phyloP scores from a whole-genome alignment of 306 rosid genomes.

The Citrullus mucosospermus region DNA sequence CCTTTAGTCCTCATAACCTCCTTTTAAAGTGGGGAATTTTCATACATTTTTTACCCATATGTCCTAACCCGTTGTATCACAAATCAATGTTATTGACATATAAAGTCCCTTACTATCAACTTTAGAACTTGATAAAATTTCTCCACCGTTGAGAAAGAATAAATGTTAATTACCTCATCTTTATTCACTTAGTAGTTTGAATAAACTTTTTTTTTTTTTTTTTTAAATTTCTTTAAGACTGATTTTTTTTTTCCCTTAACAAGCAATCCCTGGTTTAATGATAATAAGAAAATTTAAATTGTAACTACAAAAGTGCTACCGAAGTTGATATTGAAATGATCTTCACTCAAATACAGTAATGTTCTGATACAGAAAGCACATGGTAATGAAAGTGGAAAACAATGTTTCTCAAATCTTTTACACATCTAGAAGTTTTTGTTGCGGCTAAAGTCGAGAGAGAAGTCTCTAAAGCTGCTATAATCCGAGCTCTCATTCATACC shows the following conservation, averaged over 20 bases:
- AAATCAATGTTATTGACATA: too few relatives aligned
- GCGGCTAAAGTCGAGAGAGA: background rate
- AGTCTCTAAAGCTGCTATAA: background rate
- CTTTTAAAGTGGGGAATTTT: too few relatives aligned
- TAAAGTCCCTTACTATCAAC: too few relatives aligned
- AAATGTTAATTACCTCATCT: too few relatives aligned
- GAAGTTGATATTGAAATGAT: background rate
- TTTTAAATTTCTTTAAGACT: too few relatives aligned
- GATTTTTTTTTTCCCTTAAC: background rate
- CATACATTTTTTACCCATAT: too few relatives aligned
- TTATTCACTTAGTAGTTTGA: too few relatives aligned
- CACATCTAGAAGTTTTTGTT: background rate
- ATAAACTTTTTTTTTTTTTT: too few relatives aligned
- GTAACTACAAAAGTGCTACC: background rate
- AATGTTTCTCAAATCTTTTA: conserved; percentile 3
- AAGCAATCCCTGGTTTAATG: background rate
- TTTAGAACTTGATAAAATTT: too few relatives aligned
- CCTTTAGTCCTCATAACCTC: too few relatives aligned
- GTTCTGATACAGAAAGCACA: background rate
- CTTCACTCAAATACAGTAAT: background rate
- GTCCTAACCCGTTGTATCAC: too few relatives aligned
- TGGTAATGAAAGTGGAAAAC: background rate
- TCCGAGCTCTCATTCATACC: background rate
- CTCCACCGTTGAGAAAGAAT: too few relatives aligned
- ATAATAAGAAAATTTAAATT: background rate